Conservation (phyloP, 116 monocot genomes). For the Zostera marina region DNA sequence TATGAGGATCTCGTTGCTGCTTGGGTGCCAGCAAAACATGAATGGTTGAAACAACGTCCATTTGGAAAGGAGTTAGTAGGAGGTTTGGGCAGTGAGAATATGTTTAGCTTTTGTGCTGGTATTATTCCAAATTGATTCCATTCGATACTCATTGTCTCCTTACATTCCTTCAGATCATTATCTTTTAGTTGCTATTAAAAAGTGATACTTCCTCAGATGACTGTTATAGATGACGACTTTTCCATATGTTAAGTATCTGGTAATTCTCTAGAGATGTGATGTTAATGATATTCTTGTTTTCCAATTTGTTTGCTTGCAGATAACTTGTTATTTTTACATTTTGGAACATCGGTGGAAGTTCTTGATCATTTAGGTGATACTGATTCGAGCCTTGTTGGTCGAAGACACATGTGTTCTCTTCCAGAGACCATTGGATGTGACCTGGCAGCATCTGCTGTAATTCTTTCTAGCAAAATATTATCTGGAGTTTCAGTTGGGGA, state of each 20-base stretch:
- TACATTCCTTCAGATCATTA: background rate
- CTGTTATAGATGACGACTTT: background rate
- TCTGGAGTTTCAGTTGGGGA: constrained; percentile 80
- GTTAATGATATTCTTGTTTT: background rate
- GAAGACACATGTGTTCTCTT: constrained; percentile 71
- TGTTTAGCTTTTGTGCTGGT: constrained; percentile 90
- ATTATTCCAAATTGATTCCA: constrained; percentile 10
- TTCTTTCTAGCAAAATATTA: constrained; percentile 81
- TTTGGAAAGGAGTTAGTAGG: constrained; percentile 55
- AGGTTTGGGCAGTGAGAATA: constrained; percentile 48
- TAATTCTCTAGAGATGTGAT: background rate
- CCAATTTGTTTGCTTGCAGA: constrained; percentile 18
- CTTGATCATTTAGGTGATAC: constrained; percentile 62
- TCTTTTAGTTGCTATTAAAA: background rate
- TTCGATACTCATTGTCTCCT: background rate
- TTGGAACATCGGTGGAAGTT: constrained; percentile 94
- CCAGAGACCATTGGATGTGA: constrained; percentile 81
- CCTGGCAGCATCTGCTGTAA: constrained; percentile 76
- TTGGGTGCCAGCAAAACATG: constrained; percentile 93
- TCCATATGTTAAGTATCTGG: background rate
- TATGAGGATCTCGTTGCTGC: constrained; percentile 93
- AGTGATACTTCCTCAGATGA: too few species aligned
- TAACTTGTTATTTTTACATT: constrained; percentile 75
- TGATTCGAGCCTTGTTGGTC: constrained; percentile 50
- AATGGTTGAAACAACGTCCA: constrained; percentile 70